A percentile compares a stretch with the other conserved stretches of the same genome.
Conservation (phyloP, 495 filamentous ascomycete genomes). For the Letharia columbiana region DNA sequence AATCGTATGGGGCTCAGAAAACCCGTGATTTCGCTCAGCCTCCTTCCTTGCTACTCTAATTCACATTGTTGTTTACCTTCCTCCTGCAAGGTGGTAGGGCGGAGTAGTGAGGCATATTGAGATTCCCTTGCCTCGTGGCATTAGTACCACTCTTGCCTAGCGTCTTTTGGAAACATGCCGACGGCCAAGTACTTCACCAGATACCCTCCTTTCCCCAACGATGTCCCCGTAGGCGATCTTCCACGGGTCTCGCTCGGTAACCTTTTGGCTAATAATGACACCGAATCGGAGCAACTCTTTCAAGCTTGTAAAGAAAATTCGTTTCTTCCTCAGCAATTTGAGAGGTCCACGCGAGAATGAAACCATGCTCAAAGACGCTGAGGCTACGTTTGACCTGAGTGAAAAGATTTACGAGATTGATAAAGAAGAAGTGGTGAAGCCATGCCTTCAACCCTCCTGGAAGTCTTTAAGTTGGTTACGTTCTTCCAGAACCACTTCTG, state of each 20-base stretch:
- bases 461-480: constrained; percentile 10
- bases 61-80: too few species aligned
- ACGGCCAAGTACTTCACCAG: constrained; percentile 13
- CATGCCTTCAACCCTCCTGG: constrained; percentile 8
- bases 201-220: constrained; percentile 23
- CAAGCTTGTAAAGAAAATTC: constrained; percentile 21
- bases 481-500: neutral
- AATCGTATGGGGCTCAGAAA: too few species aligned
- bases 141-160: too few species aligned
- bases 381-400: constrained; percentile 20
- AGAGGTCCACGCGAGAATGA: constrained; percentile 16
- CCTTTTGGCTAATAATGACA: constrained; percentile 34
- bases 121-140: too few species aligned
- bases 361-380: constrained; percentile 19
- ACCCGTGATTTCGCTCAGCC: too few species aligned
- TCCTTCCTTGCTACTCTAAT: too few species aligned
- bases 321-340: constrained; percentile 24
- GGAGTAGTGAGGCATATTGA: too few species aligned
- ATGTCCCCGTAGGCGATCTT: constrained; percentile 22
- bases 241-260: constrained; percentile 44
- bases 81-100: too few species aligned
- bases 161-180: neutral
- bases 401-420: constrained; percentile 11
- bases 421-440: constrained; percentile 15
- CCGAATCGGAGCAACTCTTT: constrained; percentile 42